These are phyloP conservation scores for Gastrolobium bilobum DNA, from an alignment of 306 rosid species.

Conservation along the genomic window DNA sequence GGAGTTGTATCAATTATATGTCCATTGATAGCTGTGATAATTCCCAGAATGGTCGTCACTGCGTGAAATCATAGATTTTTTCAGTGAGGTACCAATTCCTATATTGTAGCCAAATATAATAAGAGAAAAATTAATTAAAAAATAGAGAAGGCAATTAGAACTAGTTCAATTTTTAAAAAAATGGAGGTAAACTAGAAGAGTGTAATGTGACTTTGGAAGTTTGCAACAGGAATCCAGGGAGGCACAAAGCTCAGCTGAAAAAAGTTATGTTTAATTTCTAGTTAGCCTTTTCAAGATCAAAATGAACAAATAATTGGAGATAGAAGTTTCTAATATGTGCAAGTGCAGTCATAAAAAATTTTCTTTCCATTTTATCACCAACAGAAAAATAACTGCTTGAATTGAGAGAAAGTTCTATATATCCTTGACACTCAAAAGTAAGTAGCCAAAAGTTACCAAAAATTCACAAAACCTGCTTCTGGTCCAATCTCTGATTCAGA, in stretches of 20 bases:
- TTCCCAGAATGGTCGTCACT: slow-evolving; percentile 86
- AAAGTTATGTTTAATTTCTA: not conserved
- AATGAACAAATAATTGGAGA: slow-evolving; percentile 18
- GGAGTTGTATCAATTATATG: slow-evolving; percentile 82
- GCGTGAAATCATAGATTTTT: slow-evolving; percentile 54
- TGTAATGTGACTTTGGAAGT: slow-evolving; percentile 16
- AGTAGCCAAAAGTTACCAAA: slow-evolving; percentile 84
- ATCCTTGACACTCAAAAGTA: slow-evolving; percentile 52
- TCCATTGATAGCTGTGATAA: slow-evolving; percentile 87
- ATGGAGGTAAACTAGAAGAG: slow-evolving; percentile 1
- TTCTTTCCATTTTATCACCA: slow-evolving; percentile 39
- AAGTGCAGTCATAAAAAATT: not conserved
- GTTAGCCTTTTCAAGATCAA: slow-evolving; percentile 17
- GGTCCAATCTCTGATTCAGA: slow-evolving; percentile 98
- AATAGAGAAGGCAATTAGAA: slow-evolving; percentile 9
- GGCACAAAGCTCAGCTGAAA: not conserved
- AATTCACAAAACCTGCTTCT: slow-evolving; percentile 99
- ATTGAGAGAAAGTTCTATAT: slow-evolving; percentile 18
- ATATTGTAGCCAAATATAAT: slow-evolving; percentile 14
- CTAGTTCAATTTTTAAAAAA: not conserved
- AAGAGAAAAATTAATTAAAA: not conserved
- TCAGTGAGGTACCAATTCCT: slow-evolving; percentile 34
- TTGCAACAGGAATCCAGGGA: slow-evolving; percentile 1
- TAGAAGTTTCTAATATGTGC: slow-evolving; percentile 5
- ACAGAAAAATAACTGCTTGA: slow-evolving; percentile 9